A percentile compares a stretch with the other conserved stretches of the same genome.
These are phyloP conservation scores for Trametes meyenii DNA, from an alignment of 768 basidiomycete genomes.

Conservation along the genomic window DNA sequence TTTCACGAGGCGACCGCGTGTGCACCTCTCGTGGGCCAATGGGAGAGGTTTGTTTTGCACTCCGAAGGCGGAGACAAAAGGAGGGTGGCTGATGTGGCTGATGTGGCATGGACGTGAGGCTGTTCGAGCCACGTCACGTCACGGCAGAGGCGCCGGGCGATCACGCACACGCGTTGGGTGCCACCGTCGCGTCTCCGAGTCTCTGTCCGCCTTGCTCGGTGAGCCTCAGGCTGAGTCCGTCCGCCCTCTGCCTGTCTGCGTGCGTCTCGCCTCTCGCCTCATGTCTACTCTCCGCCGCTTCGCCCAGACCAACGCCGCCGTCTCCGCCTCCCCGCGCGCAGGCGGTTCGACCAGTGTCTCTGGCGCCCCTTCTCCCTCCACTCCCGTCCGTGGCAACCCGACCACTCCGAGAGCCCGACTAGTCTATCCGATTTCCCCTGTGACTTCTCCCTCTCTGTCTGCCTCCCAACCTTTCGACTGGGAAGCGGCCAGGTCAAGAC, in stretches of 20 bases:
- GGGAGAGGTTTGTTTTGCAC: neutral
- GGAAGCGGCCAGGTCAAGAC: conserved; percentile 75
- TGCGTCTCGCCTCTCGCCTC: neutral
- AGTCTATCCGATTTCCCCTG: conserved; percentile 53
- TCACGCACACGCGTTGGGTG: conserved; percentile 21
- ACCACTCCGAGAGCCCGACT: conserved; percentile 50
- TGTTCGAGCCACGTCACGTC: conserved; percentile 23
- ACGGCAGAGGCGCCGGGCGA: conserved; percentile 1
- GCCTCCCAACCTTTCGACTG: conserved; percentile 83
- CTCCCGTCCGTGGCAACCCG: conserved; percentile 33
- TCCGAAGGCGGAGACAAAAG: conserved; percentile 17
- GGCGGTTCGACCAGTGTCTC: conserved; percentile 21
- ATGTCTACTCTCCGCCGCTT: conserved; percentile 31
- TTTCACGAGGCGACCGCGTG: conserved; percentile 20
- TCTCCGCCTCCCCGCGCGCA: conserved; percentile 21
- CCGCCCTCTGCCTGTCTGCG: neutral
- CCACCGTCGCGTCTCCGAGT: conserved; percentile 13
- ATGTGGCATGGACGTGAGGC: conserved; percentile 17
- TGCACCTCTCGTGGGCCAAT: conserved; percentile 5
- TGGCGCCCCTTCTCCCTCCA: conserved; percentile 35
- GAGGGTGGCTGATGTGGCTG: conserved; percentile 13
- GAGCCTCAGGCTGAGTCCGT: no score
- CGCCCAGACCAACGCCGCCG: conserved; percentile 32
- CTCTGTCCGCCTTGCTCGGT: neutral
- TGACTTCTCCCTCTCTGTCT: conserved; percentile 72